Evolutionary conservation across 1,284 basidiomycete genomes (phyloP), one percentile per base, ranked within the genome.

Genomic region (Cutaneotrichosporon curvatum): DNA sequence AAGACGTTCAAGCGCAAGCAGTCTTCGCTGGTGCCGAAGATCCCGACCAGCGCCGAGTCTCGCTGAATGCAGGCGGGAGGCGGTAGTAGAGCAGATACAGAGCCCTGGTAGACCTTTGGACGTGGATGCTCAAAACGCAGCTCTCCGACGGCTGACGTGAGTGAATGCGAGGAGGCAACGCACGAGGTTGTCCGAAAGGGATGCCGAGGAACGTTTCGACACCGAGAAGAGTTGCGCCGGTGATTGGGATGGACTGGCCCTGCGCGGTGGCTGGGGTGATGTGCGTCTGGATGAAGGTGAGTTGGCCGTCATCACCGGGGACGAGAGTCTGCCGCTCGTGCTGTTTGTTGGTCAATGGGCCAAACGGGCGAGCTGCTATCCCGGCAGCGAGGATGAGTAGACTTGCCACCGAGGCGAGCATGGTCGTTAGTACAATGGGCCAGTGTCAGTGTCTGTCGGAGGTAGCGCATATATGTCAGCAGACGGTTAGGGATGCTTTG

Each of bases 1-100:
- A 59, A 69, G 22, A 75, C 60, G 47, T 74, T 73, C 34, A 75
- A 55, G 38, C 59, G 63, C 28, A 74, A 56, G 56, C 74, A 75
- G 53, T 75, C 70, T 46, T 75, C 74, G 19, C 57, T 60, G 11
- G 58, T 40, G 3, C 51, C 35, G 12, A 36, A 23, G 14, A 28
- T 46, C 21, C 39, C 40, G 37, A 38, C 48, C 20, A 70, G 56
- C 4, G 58, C 60, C 2, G 32, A 35, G 2, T 16, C 38, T 16
- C 37, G 20, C 53, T 70, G 66, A 12, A 62, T 48, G 55, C 70
- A 70, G 6, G 60, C 60, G 2, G 58, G 56, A 16, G 61, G 52
- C 14, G 49, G 49, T 15, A 23, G 40, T 10, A 57, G 57, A 1
- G 64, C 65, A 22, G 53, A 47, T 43, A 68, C 50, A 18, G 59